Evolutionary conservation across 345 rosid species (phyloP).

Genomic region (Eutrema japonicum): DNA sequence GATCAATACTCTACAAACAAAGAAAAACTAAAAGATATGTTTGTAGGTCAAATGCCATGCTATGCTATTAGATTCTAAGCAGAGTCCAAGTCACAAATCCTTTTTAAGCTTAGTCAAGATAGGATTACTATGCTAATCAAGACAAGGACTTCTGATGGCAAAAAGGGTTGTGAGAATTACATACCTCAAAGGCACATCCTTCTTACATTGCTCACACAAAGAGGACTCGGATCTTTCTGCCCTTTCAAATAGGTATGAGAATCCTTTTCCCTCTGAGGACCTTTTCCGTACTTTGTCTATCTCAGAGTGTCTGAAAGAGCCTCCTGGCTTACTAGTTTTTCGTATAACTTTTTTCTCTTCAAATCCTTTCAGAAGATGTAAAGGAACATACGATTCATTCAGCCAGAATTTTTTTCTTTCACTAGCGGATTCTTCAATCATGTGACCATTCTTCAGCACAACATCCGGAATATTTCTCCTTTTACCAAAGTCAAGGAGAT

Average conservation of each 20-base stretch:
- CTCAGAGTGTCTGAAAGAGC: slow-evolving; percentile 52
- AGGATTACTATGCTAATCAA: slow-evolving; percentile 19
- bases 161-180: slow-evolving; percentile 26
- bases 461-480: slow-evolving; percentile 83
- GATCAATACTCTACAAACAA: slow-evolving; percentile 28
- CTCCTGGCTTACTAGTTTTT: slow-evolving; percentile 50
- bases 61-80: slow-evolving; percentile 19
- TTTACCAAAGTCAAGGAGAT: slow-evolving; percentile 98
- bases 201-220: slow-evolving; percentile 84
- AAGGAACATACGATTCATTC: slow-evolving; percentile 73
- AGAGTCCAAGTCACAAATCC: slow-evolving; percentile 24
- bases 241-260: slow-evolving; percentile 73
- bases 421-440: slow-evolving; percentile 83
- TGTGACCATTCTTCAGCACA: slow-evolving; percentile 66
- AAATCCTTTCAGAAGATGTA: slow-evolving; percentile 89
- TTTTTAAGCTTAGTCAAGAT: slow-evolving; percentile 15
- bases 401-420: slow-evolving; percentile 93
- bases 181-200: slow-evolving; percentile 75
- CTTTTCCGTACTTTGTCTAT: slow-evolving; percentile 44
- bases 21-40: background rate
- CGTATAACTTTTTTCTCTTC: slow-evolving; percentile 90
- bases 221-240: slow-evolving; percentile 73
- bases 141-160: slow-evolving; percentile 20
- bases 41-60: slow-evolving; percentile 20
- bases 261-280: slow-evolving; percentile 59